Evolutionary conservation across 768 basidiomycete genomes (phyloP), one percentile per base, ranked within the genome.

Genomic region (Boletales sp.): DNA sequence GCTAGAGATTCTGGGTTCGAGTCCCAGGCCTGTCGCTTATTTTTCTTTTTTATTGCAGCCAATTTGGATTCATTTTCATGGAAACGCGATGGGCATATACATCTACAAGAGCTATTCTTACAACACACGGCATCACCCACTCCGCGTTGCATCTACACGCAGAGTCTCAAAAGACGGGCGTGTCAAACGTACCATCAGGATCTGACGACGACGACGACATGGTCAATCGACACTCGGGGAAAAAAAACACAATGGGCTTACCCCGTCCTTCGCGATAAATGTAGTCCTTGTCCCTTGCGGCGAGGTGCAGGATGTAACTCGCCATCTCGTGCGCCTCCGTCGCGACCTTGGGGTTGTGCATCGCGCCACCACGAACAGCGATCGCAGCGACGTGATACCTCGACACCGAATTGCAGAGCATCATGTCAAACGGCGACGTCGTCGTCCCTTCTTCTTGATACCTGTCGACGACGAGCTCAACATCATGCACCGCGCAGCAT

Each of bases 341-440:
- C 8, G 83, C 76, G 3, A 87, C 77, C 40, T 70, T 72, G 17
- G 74, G 58, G 57, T 87, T 87, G 47, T 67, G 61, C 30, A 57
- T 53, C 8, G 82, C 78, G 10, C 76, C 83, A 31, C 77, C 78
- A 13, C 76, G 75, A 32, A 88, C 72, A 8, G 85, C 86, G 12
- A 73, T 74, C 5, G 77, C 69, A 30, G 86, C 86, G 35, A 87
- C 75, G 47, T 84, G 71, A 63, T 80, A 88, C 34, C 86, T 76
- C 29, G 84, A 86, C 0, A 83, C 84, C 45, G 72, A 69, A 65
- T 88, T 88, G 63, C 76, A 76, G 15, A 87, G 65, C 86, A 87
- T 83, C 87, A 87, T 88, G 59, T 87, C 85, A 53, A 88, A 89
- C n/a, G 87, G 86, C 10, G 86, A 84, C 19, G 89, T 91, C 15